A percentile compares a stretch with the other conserved stretches of the same genome.
These are phyloP conservation scores for Uromyces viciae-fabae DNA, from an alignment of 1,284 basidiomycete genomes.

Conservation along the genomic window DNA sequence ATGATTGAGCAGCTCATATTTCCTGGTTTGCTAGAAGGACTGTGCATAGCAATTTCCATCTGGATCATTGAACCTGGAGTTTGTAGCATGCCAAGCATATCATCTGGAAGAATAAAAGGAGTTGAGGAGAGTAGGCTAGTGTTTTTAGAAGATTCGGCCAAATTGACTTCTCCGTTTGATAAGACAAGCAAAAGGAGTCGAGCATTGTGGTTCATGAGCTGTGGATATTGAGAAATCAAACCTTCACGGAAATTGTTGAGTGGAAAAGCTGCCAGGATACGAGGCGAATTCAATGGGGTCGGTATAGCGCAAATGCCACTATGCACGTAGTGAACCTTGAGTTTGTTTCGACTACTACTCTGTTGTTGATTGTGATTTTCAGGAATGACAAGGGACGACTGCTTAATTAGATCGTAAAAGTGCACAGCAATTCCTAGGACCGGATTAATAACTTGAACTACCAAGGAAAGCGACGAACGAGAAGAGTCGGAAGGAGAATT, in stretches of 20 bases:
- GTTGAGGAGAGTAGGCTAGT: neutral
- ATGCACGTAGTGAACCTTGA: constrained; percentile 8
- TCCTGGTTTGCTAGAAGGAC: neutral
- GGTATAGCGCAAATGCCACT: constrained; percentile 19
- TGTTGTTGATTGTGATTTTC: neutral
- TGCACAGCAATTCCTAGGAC: constrained; percentile 10
- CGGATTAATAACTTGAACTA: constrained; percentile 13
- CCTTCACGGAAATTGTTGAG: neutral
- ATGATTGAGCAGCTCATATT: constrained; percentile 10
- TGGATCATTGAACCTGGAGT: neutral
- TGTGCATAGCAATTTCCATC: neutral
- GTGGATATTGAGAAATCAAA: neutral
- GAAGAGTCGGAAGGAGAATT: neutral
- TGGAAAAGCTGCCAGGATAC: constrained; percentile 14
- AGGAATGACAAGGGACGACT: neutral
- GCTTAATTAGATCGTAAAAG: constrained; percentile 15
- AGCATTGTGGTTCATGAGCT: neutral
- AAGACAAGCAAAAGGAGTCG: constrained; percentile 1
- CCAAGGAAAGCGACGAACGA: neutral
- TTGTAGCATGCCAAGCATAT: constrained; percentile 15
- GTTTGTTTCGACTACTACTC: neutral
- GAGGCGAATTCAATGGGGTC: neutral
- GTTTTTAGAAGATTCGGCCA: constrained; percentile 18
- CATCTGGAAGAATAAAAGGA: neutral
- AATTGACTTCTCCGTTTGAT: constrained; percentile 15